Evolutionary conservation across 2,329 filamentous ascomycete genomes (phyloP).

Genomic region (Erysiphe neolycopersici): DNA sequence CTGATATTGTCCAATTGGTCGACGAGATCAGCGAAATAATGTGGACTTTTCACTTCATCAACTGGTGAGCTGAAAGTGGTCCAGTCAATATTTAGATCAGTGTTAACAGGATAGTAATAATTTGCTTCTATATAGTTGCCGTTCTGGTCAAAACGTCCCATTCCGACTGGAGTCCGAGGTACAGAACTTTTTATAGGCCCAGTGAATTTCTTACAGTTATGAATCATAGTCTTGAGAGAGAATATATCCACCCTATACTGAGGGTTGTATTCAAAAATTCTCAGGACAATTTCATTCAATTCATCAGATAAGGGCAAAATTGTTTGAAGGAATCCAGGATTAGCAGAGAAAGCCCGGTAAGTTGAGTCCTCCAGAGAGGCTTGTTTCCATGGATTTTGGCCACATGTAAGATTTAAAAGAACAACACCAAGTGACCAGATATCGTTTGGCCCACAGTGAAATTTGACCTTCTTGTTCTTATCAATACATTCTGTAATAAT

Average conservation of each 20-base stretch:
- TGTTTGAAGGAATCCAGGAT: slow-evolving; percentile 65
- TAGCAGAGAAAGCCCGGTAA: slow-evolving; percentile 71
- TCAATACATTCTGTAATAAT: slow-evolving; percentile 53
- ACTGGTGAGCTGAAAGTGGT: no score
- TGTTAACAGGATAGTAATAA: background rate
- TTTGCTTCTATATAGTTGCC: background rate
- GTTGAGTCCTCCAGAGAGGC: slow-evolving; percentile 83
- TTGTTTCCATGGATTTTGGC: slow-evolving; percentile 96
- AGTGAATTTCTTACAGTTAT: slow-evolving; percentile 26
- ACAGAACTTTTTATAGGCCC: slow-evolving; percentile 4
- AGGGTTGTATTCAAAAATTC: slow-evolving; percentile 72
- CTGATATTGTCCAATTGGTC: background rate
- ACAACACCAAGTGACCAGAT: slow-evolving; percentile 97
- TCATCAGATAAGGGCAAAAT: slow-evolving; percentile 81
- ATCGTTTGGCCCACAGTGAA: slow-evolving; percentile 83
- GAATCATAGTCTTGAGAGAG: slow-evolving; percentile 53
- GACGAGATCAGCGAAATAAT: background rate
- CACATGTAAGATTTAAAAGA: slow-evolving; percentile 88
- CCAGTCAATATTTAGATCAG: background rate
- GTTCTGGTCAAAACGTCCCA: no score
- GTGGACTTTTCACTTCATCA: background rate
- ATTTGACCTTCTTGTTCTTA: slow-evolving; percentile 49
- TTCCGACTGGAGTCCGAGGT: slow-evolving; percentile 1
- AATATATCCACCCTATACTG: slow-evolving; percentile 54
- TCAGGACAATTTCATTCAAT: slow-evolving; percentile 61